Evolutionary conservation across 2,329 filamentous ascomycete species (phyloP).

Genomic region (Teratosphaeria epicoccoides): DNA sequence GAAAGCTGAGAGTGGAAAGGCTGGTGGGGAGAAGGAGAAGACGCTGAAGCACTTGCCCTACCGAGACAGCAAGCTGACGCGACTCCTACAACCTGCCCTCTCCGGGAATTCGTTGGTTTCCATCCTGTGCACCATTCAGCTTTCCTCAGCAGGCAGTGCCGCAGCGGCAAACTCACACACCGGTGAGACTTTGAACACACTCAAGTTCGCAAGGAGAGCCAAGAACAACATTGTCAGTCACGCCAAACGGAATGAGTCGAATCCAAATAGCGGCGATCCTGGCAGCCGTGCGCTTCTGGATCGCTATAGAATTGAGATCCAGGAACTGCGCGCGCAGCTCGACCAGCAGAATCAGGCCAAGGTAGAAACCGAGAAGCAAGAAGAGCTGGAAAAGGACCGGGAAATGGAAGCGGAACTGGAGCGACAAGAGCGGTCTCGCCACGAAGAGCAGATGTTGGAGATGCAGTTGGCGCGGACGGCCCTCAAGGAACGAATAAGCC

Average conservation of each 20-base stretch:
- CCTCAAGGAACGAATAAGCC: conserved; percentile 92
- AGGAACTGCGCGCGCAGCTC: conserved; percentile 67
- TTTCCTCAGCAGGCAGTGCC: conserved; percentile 57
- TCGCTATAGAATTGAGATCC: conserved; percentile 86
- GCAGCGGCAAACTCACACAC: conserved; percentile 65
- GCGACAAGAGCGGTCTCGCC: conserved; percentile 57
- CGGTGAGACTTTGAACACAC: conserved; percentile 81
- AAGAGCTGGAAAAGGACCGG: conserved; percentile 61
- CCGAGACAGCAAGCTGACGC: conserved; percentile 91
- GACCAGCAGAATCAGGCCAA: conserved; percentile 67
- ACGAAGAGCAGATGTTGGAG: conserved; percentile 95
- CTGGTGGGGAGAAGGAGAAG: conserved; percentile 53
- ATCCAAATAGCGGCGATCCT: conserved; percentile 66
- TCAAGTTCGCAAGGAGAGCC: conserved; percentile 92
- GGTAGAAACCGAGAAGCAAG: conserved; percentile 45
- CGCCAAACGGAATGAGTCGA: conserved; percentile 84
- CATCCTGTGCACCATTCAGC: conserved; percentile 92
- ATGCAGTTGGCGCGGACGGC: conserved; percentile 96
- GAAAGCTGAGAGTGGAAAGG: conserved; percentile 47
- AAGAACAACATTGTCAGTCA: conserved; percentile 98
- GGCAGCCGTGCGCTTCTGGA: conserved; percentile 80
- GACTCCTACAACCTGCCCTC: conserved; percentile 80
- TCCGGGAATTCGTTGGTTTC: conserved; percentile 92
- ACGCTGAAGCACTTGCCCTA: conserved; percentile 79
- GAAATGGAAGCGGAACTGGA: conserved; percentile 57